Percentiles rank a stretch among this genome's conserved stretches.
Evolutionary conservation across 371 early-diverging fungal species (phyloP).

Genomic region (Rhizopus stolonifer): DNA sequence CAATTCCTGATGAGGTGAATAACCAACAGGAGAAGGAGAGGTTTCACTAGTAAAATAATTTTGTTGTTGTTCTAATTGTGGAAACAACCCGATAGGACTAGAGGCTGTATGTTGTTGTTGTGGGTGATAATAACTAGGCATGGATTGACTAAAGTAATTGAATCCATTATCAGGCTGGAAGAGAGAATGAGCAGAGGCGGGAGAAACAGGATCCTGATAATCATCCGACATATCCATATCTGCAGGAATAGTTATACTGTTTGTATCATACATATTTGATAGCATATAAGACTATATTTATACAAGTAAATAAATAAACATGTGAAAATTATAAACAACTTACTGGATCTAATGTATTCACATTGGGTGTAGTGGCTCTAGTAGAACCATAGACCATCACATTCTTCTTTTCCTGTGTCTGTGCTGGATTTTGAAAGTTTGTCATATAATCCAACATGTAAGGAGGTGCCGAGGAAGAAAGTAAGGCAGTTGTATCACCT

Average conservation of each 20-base stretch:
- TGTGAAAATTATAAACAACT: neutral
- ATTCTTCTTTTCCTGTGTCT: constrained; percentile 18
- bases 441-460: constrained; percentile 31
- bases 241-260: constrained; percentile 39
- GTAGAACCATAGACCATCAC: constrained; percentile 37
- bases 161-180: constrained; percentile 20
- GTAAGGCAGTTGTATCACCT: constrained; percentile 25
- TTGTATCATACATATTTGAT: constrained; percentile 22
- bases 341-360: neutral
- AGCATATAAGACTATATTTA: constrained; percentile 5
- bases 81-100: constrained; percentile 21
- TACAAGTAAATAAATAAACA: neutral
- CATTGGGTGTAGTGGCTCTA: constrained; percentile 23
- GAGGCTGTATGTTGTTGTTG: constrained; percentile 9
- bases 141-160: constrained; percentile 29
- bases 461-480: constrained; percentile 38
- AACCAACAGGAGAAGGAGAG: constrained; percentile 21
- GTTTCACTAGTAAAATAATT: constrained; percentile 23
- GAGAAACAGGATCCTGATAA: constrained; percentile 19
- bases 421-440: constrained; percentile 1
- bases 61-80: constrained; percentile 22
- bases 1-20: constrained; percentile 1
- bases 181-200: constrained; percentile 17
- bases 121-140: constrained; percentile 20
- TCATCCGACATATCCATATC: constrained; percentile 36